Evolutionary conservation across 768 basidiomycete genomes (phyloP), one percentile per base, ranked within the genome.

Genomic region (Auriculariales sp.): DNA sequence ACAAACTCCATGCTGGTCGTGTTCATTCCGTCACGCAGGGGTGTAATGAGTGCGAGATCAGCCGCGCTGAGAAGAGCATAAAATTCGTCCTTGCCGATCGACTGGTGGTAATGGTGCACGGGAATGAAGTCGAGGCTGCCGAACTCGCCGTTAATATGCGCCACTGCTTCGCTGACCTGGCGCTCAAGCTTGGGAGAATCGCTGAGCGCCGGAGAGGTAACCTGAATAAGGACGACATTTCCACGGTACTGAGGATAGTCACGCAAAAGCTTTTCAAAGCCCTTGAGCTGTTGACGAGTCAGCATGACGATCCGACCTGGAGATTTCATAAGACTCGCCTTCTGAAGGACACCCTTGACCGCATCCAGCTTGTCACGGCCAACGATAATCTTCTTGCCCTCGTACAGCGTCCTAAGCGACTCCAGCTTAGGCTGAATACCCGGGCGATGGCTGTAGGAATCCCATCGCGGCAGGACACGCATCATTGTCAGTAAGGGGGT

Each of bases 1-100:
- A 94, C 85, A 64, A 93, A 97, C 65, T 98, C 94, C 91, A 95
- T 94, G 47, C 82, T 84, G 0, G 93, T 95, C 12, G 94, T 97
- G 72, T 99, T 99, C 95, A 98, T 98, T 4, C 94, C 95, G 60
- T 99, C 94, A 29, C 94, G 79, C 5, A 97, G 73, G 1, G 92
- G 90, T 0, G 94, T 97, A 64, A 97, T 94, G 34, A 98, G 82
- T 14, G 84, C 94, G 11, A 98, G 74, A 61, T 97, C 93, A 4
- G 94, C 93, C 3, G 89, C 93, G 49, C 80, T 82, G 31, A 99
- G 71, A 11, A 99, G 74, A 0, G 91, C 94, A 65, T 97, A 97
- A 64, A 95, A 99, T 62, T 99, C 94, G 65, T 98, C 91, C 64
- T 91, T 89, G 64, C 94, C 94, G 58, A 99, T 79, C 1, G 88